Percentiles rank a stretch among this genome's conserved stretches.
phyloP scores from a whole-genome alignment of 1,284 basidiomycete species.

The Trichosporon sp. region DNA sequence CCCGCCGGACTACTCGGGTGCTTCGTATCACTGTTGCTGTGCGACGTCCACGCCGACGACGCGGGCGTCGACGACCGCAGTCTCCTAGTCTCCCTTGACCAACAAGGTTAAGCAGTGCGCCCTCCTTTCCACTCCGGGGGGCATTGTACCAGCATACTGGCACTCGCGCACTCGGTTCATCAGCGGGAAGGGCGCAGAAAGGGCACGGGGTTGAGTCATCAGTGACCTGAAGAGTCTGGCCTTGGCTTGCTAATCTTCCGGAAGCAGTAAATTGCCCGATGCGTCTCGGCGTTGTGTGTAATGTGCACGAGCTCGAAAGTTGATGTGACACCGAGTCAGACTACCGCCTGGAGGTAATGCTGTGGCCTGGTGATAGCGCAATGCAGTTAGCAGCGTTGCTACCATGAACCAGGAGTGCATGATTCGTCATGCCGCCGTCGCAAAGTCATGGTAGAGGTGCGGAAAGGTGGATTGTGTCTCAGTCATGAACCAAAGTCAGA shows the following conservation, averaged over 20 bases:
- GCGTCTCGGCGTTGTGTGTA: neutral
- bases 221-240: neutral
- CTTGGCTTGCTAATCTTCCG: neutral
- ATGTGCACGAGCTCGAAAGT: too few relatives aligned
- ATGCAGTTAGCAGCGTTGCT: neutral
- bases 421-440: constrained; percentile 4
- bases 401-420: neutral
- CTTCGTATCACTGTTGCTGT: neutral
- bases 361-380: too few relatives aligned
- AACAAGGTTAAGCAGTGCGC: too few relatives aligned
- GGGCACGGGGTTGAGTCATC: neutral
- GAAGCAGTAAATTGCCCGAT: constrained; percentile 8
- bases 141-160: too few relatives aligned
- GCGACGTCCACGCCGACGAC: too few relatives aligned
- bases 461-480: neutral
- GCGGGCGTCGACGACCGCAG: too few relatives aligned
- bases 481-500: neutral
- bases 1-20: neutral
- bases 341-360: too few relatives aligned
- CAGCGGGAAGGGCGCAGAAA: neutral
- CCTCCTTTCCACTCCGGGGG: too few relatives aligned
- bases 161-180: too few relatives aligned
- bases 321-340: too few relatives aligned
- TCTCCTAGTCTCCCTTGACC: too few relatives aligned
- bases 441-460: neutral